These are phyloP conservation scores for Huntiella decipiens DNA, from an alignment of 2,329 filamentous ascomycete genomes.

Conservation along the genomic window DNA sequence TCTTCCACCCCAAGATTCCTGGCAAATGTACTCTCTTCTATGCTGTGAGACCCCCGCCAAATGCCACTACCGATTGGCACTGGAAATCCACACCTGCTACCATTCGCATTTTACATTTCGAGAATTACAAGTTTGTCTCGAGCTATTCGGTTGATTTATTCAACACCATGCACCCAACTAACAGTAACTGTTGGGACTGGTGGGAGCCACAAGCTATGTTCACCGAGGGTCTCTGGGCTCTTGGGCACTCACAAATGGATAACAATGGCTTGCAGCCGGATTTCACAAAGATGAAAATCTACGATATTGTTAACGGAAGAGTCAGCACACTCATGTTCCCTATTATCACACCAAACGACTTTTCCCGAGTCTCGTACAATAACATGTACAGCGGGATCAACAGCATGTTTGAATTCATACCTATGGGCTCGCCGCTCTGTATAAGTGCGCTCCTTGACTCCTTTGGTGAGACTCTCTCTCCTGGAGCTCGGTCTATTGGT, in stretches of 20 bases:
- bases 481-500: background rate
- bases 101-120: background rate
- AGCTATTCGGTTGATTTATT: background rate
- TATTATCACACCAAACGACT: too few relatives aligned
- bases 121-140: background rate
- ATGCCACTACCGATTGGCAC: background rate
- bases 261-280: too few relatives aligned
- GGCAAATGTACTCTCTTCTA: too few relatives aligned
- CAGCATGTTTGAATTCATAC: background rate
- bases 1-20: background rate
- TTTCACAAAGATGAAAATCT: background rate
- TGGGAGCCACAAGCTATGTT: background rate
- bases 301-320: background rate
- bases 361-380: background rate
- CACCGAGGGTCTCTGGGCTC: conserved; percentile 1
- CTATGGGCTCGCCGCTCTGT: background rate
- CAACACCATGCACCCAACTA: conserved; percentile 1
- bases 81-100: background rate
- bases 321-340: background rate
- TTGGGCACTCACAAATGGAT: background rate
- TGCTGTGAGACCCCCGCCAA: background rate
- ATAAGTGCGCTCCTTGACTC: background rate
- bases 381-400: background rate
- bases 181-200: background rate
- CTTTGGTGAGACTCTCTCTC: background rate